Percentiles rank a stretch among this genome's conserved stretches.
Evolutionary conservation across 1,284 basidiomycete species (phyloP).

Genomic region (Leccinum subrobustum): DNA sequence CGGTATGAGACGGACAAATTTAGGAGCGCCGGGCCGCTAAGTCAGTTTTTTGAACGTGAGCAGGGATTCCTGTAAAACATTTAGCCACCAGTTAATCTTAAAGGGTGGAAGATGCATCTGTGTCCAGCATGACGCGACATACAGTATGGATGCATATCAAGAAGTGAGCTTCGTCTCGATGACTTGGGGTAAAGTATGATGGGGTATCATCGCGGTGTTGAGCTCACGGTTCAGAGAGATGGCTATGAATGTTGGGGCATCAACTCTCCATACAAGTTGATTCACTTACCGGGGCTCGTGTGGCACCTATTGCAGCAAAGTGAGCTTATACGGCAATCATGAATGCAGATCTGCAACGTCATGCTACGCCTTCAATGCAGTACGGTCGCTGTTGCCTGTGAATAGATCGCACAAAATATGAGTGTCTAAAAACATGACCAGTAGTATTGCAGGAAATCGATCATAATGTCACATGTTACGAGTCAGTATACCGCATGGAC

Average conservation of each 20-base stretch:
- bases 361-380: neutral
- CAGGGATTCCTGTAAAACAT: neutral
- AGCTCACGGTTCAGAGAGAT: neutral
- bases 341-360: neutral
- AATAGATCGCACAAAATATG: neutral
- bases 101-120: neutral
- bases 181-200: neutral
- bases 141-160: too few species aligned
- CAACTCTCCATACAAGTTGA: neutral
- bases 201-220: neutral
- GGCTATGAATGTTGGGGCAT: too few species aligned
- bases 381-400: neutral
- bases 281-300: neutral
- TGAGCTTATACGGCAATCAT: neutral
- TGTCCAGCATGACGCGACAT: neutral
- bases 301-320: neutral
- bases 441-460: neutral
- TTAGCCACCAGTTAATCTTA: neutral
- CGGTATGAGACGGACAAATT: neutral
- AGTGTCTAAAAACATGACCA: neutral
- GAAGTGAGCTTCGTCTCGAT: neutral
- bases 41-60: neutral
- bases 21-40: neutral
- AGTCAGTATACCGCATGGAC: neutral
- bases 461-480: neutral